Evolutionary conservation across 1,284 basidiomycete species (phyloP), one percentile per base, ranked within the genome.

Genomic region (Stygiomarasmius scandens): DNA sequence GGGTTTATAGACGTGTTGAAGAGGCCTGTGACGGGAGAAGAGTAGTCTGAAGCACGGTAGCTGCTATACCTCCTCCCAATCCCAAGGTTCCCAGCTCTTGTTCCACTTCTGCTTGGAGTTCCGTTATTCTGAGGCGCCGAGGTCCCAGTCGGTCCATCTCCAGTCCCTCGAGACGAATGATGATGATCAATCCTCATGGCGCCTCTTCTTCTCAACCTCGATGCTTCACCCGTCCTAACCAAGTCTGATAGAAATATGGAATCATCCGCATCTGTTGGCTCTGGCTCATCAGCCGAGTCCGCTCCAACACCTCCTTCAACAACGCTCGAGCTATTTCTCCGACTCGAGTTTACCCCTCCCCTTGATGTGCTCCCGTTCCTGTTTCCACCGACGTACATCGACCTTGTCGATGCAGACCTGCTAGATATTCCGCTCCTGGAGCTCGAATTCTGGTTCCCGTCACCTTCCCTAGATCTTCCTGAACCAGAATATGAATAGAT

Each of bases 161-260:
- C 29, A 32, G 12, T 12, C 29, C 29, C 29, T 32, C 29, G 29
- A 34, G 36, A 12, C 20, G 25, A 27, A 29, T 38, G 55, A n/a
- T 29, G 36, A 56, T 83, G 82, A 69, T 87, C 85, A 43, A 87
- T 73, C 36, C 85, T 77, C 77, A 90, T 81, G 51, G 88, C 88
- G 22, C 88, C 88, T 63, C 88, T 72, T 56, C 88, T 74, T n/a
- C 89, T 79, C 38, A 90, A 70, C 6, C 89, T 76, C 16, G 88
- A 90, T 0, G 86, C 84, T 66, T 90, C 89, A 11, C 84, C 88
- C 1, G 84, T 84, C 51, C 83, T 79, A 8, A 90, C 77, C 49
- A 90, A 77, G 68, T 90, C 87, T 2, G 85, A 87, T 55, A 90
- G 79, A 22, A 88, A 79, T 55, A 90, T 84, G 25, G 84, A 80